Evolutionary conservation across 441 rosid species (phyloP).

Genomic region (Syzygium syzygioides): DNA sequence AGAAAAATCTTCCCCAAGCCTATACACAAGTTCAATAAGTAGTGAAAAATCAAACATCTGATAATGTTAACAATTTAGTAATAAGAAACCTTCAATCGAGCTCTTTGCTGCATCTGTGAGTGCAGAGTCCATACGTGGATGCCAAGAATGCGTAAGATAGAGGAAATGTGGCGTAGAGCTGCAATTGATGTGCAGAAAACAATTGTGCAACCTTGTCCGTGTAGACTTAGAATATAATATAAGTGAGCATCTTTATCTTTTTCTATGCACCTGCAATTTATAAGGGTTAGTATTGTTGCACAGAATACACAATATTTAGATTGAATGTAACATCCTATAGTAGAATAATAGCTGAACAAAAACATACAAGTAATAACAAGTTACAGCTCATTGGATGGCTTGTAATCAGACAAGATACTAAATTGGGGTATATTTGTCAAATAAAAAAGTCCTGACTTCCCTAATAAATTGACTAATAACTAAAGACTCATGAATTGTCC

Average conservation of each 20-base stretch:
- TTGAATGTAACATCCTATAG: not conserved
- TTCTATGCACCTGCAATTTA: constrained; percentile 65
- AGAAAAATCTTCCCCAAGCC: not conserved
- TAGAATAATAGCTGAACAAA: not conserved
- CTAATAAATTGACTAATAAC: not conserved
- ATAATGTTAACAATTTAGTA: not conserved
- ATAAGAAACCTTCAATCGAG: constrained; percentile 77
- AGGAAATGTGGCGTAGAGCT: constrained; percentile 83
- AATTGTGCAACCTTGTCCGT: constrained; percentile 92
- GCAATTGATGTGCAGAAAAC: constrained; percentile 97
- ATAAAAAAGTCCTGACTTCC: not conserved
- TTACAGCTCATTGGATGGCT: not conserved
- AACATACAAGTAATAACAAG: not conserved
- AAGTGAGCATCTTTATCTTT: constrained; percentile 87
- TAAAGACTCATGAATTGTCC: not conserved
- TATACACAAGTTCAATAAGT: not conserved
- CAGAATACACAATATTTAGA: not conserved
- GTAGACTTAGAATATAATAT: constrained; percentile 84
- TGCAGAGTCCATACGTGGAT: constrained; percentile 66
- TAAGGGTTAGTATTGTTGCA: constrained; percentile 10
- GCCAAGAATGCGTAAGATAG: constrained; percentile 73
- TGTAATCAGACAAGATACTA: not conserved
- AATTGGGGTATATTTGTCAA: not conserved
- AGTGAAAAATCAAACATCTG: not conserved
- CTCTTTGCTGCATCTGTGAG: constrained; percentile 97